Base-by-base conservation (phyloP, 2,329 filamentous ascomycete species). In the Chaetomiaceae sp. region DNA sequence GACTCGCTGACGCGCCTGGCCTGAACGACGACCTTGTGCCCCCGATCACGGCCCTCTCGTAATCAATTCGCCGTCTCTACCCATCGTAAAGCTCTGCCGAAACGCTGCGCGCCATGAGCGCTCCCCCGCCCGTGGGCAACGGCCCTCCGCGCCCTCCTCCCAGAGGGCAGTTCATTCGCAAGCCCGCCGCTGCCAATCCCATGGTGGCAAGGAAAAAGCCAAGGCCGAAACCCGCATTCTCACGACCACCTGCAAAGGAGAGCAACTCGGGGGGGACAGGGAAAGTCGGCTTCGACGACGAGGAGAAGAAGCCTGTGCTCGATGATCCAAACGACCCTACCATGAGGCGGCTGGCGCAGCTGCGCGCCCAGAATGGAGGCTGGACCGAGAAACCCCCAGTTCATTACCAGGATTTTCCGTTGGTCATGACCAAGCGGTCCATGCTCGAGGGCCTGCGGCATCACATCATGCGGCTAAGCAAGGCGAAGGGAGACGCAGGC, bases 341-440 rank as follows among this genome's bases (percentile, higher is more conserved):
- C 18, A 46, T 58, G 34, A 32, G 51, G 27, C 20, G 54, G 34
- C 43, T 71, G 73, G 21, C 74, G 75, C 44, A 71, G 69, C 30
- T 65, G 70, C 52, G 76, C 75, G 42, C 67, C 5, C 37, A 56
- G 47, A 61, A 62, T 23, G 77, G 75, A 37, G 82, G 82, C 38
- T 85, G 82, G 82, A 79, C 79, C 4, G 73, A 77, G 25, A 71
- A 76, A 2, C 73, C 75, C 2, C 64, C 66, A 0, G 72, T 69
- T 1, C 69, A 72, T 20, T 84, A 84, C 63, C 71, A 62, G 13
- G 76, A 79, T 36, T 77, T 77, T 61, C 89, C 89, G 13, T 77
- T 97, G 16, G 82, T 90, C 59, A 89, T 90, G 6, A 95, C 89
- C 6, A 95, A 95, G 70, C 84, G 85, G 64, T 83, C 85, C 9